Conservation (phyloP, 2,329 filamentous ascomycete genomes). For the Aspergillus sp. region DNA sequence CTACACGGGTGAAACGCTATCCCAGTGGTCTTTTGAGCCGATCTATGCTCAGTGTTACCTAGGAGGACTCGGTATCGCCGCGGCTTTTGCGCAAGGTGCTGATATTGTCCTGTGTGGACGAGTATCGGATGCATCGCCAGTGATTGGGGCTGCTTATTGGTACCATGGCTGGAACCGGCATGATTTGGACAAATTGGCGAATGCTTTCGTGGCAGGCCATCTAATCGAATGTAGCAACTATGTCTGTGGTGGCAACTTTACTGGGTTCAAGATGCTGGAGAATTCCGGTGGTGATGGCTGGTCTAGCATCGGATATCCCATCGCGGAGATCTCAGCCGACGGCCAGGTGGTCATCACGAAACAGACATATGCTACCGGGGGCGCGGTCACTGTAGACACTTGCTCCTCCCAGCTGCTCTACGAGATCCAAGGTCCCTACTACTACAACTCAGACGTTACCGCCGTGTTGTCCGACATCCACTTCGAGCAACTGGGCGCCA, state of each 20-base stretch:
- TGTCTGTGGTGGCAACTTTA: constrained; percentile 41
- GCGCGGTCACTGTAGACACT: constrained; percentile 46
- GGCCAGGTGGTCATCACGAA: constrained; percentile 43
- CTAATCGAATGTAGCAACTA: constrained; percentile 39
- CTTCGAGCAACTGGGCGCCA: constrained; percentile 47
- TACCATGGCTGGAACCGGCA: constrained; percentile 39
- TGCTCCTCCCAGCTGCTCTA: constrained; percentile 51
- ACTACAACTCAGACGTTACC: constrained; percentile 55
- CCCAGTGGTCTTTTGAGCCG: constrained; percentile 32
- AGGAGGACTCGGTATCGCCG: constrained; percentile 36
- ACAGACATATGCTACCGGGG: constrained; percentile 33
- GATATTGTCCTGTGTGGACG: constrained; percentile 43
- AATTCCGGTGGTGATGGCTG: constrained; percentile 25
- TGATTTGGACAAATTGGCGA: constrained; percentile 33
- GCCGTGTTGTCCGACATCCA: constrained; percentile 47
- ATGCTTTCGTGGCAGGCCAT: constrained; percentile 35
- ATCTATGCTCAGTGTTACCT: constrained; percentile 29
- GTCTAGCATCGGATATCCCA: constrained; percentile 44
- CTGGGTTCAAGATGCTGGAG: constrained; percentile 36
- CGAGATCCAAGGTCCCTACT: constrained; percentile 53
- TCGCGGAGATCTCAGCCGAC: constrained; percentile 40
- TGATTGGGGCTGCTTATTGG: constrained; percentile 40
- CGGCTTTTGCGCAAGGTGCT: constrained; percentile 35
- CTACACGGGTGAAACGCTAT: constrained; percentile 31
- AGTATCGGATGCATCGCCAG: constrained; percentile 41